These are phyloP conservation scores for Tylopilus plumbeoviolaceoides DNA, from an alignment of 768 basidiomycete genomes.

Conservation along the genomic window DNA sequence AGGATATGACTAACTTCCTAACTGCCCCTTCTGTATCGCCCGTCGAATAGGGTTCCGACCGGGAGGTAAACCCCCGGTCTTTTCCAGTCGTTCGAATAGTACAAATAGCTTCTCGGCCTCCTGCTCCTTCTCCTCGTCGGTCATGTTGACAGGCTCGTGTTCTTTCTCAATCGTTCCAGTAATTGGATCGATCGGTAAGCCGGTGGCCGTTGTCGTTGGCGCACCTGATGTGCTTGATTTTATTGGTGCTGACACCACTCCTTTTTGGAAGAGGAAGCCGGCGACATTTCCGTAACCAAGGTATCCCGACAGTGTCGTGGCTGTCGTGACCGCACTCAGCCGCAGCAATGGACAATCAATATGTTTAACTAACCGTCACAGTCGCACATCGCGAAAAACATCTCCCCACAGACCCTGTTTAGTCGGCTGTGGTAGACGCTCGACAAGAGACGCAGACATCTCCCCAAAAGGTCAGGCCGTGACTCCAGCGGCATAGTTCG, in stretches of 20 bases:
- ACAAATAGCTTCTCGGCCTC: conserved; percentile 93
- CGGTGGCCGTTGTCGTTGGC: conserved; percentile 32
- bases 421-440: conserved; percentile 70
- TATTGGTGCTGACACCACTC: conserved; percentile 62
- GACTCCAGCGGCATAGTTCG: conserved; percentile 71
- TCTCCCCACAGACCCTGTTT: conserved; percentile 78
- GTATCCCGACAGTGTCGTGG: conserved; percentile 65
- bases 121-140: conserved; percentile 90
- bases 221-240: conserved; percentile 32
- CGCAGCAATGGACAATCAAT: neutral
- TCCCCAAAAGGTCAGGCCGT: conserved; percentile 70
- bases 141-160: conserved; percentile 58
- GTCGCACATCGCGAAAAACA: conserved; percentile 81
- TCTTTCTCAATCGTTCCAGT: conserved; percentile 63
- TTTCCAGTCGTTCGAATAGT: conserved; percentile 86
- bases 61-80: conserved; percentile 61
- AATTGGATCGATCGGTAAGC: conserved; percentile 71
- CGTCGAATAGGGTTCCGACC: conserved; percentile 70
- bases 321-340: conserved; percentile 32
- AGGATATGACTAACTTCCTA: neutral
- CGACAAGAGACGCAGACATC: conserved; percentile 71
- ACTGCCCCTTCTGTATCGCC: conserved; percentile 44
- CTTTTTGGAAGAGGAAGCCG: conserved; percentile 91
- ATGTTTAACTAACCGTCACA: conserved; percentile 51
- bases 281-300: conserved; percentile 96